phyloP scores from a whole-genome alignment of 306 rosid genomes.

The Fragaria nilgerrensis region DNA sequence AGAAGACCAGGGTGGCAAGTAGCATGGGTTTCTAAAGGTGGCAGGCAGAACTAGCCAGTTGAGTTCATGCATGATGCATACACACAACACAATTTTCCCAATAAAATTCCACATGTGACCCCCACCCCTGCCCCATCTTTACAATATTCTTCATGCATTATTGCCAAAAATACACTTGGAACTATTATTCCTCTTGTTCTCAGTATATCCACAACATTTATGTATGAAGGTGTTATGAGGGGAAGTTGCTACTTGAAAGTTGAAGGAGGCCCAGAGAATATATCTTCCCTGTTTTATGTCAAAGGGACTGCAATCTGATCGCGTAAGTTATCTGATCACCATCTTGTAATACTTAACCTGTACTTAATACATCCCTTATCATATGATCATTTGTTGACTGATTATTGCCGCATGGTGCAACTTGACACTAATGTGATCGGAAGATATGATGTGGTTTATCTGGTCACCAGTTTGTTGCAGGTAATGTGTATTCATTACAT shows the following conservation, averaged over 20 bases:
- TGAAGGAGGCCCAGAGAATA: conserved; percentile 39
- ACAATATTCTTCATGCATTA: conserved; percentile 77
- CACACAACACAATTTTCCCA: conserved; percentile 17
- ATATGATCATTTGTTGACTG: background rate
- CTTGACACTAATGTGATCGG: background rate
- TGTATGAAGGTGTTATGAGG: conserved; percentile 59
- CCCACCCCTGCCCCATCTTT: conserved; percentile 45
- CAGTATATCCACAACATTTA: conserved; percentile 35
- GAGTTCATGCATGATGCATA: conserved; percentile 30
- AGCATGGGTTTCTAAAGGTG: conserved; percentile 24
- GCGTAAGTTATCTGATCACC: conserved; percentile 2
- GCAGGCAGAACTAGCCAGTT: conserved; percentile 19
- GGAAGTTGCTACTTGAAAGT: conserved; percentile 56
- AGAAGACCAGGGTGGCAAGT: conserved; percentile 31
- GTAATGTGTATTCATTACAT: background rate
- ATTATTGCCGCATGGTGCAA: background rate
- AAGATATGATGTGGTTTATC: background rate
- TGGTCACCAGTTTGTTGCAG: background rate
- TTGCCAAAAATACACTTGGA: conserved; percentile 44
- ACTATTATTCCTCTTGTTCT: conserved; percentile 33
- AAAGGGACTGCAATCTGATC: background rate
- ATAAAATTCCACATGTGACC: conserved; percentile 34
- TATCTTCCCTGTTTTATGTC: conserved; percentile 14
- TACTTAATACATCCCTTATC: background rate
- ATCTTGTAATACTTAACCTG: background rate